Evolutionary conservation across 768 basidiomycete genomes (phyloP), one percentile per base, ranked within the genome.

Genomic region (Suillus plorans): DNA sequence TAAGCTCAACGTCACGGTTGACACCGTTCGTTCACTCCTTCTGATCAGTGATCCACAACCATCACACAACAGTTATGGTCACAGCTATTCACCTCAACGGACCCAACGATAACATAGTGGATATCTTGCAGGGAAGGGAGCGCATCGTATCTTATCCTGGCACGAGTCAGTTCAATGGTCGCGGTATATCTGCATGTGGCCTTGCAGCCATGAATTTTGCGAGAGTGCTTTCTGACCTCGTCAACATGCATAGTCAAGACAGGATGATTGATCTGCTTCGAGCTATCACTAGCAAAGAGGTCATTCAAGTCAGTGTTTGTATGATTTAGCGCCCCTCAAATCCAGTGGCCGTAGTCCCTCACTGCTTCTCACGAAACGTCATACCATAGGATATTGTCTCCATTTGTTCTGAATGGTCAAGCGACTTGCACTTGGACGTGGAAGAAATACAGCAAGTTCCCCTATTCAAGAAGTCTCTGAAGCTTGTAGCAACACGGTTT

Each of bases 151-250:
- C 82, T 2, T 80, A 82, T 65, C 73, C 69, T 6, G 84, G 86
- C 20, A 80, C 84, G 14, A 84, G 88, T 53, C 89, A 89, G 67
- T 90, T 89, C 64, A 74, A 74, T n/a, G 78, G 80, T 13, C 74
- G 65, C 31, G 73, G 74, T 4, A 68, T 76, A 37, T 84, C 89
- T 49, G 81, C 88, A 3, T 90, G 89, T 66, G 89, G 89, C 20
- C 79, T 91, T 31, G 89, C 89, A 28, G 84, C 86, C 2, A 73
- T 90, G 70, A 89, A 90, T 70, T 89, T 86, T 66, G 86, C 84
- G 13, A 79, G 87, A 61, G 68, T 86, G 8, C 18, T 59, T 20
- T 59, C 41, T 31, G 58, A 59, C 28, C 58, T 59, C 18, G 20
- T 42, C 18, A 18, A 59, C 28, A 28, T 59, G 12, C 25, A 59